Conservation (phyloP, 2,329 filamentous ascomycete species). For the Hymenoscyphus fraxineus region DNA sequence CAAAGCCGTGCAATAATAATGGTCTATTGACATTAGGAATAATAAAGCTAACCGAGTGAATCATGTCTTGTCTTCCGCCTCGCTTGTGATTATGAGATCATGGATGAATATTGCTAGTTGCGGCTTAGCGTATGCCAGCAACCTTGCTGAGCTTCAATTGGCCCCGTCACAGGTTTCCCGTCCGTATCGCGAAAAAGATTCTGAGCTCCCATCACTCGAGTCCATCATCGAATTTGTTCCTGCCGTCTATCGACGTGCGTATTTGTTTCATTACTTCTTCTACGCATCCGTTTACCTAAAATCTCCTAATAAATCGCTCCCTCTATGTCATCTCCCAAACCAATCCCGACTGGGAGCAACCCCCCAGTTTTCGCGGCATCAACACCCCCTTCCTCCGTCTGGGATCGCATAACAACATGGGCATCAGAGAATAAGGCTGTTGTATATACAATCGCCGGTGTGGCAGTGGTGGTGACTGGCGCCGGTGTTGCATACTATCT, state of each 20-base stretch:
- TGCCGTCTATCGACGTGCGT: constrained; percentile 20
- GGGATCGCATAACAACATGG: constrained; percentile 89
- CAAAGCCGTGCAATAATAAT: background rate
- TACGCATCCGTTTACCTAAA: constrained; percentile 15
- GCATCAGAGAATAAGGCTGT: constrained; percentile 92
- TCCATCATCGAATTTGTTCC: constrained; percentile 19
- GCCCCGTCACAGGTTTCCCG: constrained; percentile 1
- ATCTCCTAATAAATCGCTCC: constrained; percentile 26
- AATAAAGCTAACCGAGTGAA: background rate
- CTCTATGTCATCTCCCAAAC: constrained; percentile 30
- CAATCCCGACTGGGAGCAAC: constrained; percentile 27
- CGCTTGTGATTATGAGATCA: constrained; percentile 1
- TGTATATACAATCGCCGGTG: constrained; percentile 93
- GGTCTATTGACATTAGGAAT: too few species aligned
- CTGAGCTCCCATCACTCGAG: constrained; percentile 13
- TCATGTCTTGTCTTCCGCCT: background rate
- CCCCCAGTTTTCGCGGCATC: constrained; percentile 34
- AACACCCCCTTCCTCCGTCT: constrained; percentile 41
- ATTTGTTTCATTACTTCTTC: constrained; percentile 20
- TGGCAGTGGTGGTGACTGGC: constrained; percentile 85
- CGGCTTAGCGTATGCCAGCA: background rate
- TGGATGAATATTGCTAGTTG: background rate
- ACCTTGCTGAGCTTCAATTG: background rate
- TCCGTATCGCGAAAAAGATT: constrained; percentile 21
- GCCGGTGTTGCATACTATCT: constrained; percentile 94